phyloP scores from a whole-genome alignment of 2,329 filamentous ascomycete genomes.

The Fusarium buharicum region DNA sequence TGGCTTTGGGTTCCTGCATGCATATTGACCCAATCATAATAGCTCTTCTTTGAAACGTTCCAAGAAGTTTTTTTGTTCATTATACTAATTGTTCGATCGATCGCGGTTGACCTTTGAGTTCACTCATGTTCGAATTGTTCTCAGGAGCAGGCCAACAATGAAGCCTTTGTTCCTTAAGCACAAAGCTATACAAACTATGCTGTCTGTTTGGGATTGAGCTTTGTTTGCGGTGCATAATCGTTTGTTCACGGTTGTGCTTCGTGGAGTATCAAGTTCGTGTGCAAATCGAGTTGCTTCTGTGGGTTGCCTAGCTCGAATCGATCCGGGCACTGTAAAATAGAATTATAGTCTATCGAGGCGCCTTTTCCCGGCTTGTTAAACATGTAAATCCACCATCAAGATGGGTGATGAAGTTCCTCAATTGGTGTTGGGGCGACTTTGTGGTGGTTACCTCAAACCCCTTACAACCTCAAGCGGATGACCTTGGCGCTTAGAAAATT shows the following conservation, averaged over 20 bases:
- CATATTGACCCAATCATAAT: conserved; percentile 1
- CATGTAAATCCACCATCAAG: background rate
- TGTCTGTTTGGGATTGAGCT: background rate
- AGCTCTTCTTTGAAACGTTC: conserved; percentile 4
- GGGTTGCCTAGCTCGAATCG: background rate
- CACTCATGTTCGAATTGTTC: conserved; percentile 1
- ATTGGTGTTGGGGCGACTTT: background rate
- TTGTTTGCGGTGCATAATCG: background rate
- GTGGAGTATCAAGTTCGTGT: background rate
- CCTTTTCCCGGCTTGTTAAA: background rate
- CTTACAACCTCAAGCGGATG: background rate
- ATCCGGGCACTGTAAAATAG: background rate
- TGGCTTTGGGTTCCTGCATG: conserved; percentile 8
- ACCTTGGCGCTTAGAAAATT: background rate
- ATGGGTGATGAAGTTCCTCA: background rate
- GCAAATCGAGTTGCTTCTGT: background rate
- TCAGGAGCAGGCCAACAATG: background rate
- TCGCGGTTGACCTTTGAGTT: conserved; percentile 4
- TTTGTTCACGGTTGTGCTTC: background rate
- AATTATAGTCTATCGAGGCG: background rate
- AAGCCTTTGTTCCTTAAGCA: conserved; percentile 9
- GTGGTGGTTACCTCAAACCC: background rate
- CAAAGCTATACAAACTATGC: background rate
- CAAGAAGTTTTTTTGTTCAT: conserved; percentile 13
- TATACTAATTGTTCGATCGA: background rate